Conservation (phyloP, 305 asterid genomes). For the Rubia occidens region DNA sequence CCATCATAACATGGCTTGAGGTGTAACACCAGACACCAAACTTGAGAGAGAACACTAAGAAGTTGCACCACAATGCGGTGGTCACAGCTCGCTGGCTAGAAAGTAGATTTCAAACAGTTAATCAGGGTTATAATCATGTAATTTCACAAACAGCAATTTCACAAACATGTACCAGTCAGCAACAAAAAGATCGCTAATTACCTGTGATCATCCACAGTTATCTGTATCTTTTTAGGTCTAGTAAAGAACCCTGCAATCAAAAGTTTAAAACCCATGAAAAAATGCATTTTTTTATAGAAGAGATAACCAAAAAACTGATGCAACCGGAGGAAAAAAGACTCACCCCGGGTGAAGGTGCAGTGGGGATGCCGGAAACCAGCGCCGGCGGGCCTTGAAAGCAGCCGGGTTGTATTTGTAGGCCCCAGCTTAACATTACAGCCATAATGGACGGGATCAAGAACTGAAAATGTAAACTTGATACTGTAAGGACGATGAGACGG, state of each 20-base stretch:
- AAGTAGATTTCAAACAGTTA: slow-evolving; percentile 18
- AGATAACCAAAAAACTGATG: neutral
- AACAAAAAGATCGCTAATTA: slow-evolving; percentile 18
- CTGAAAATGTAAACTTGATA: slow-evolving; percentile 3
- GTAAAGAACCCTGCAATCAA: slow-evolving; percentile 51
- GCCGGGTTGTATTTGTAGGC: neutral
- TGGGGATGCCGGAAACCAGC: slow-evolving; percentile 25
- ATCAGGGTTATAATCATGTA: neutral
- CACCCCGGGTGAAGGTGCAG: slow-evolving; percentile 39
- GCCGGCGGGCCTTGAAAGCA: slow-evolving; percentile 13
- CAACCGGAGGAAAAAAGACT: neutral
- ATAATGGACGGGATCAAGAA: neutral
- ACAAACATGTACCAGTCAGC: neutral
- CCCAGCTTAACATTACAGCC: neutral
- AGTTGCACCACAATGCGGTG: slow-evolving; percentile 96
- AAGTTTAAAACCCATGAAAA: neutral
- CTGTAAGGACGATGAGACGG: neutral
- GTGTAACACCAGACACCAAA: slow-evolving; percentile 91
- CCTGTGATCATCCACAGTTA: slow-evolving; percentile 76
- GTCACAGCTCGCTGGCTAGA: slow-evolving; percentile 91
- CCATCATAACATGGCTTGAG: slow-evolving; percentile 94
- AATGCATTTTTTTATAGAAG: neutral
- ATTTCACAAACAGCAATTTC: neutral
- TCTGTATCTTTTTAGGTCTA: slow-evolving; percentile 55
- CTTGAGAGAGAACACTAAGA: slow-evolving; percentile 91